Base-by-base conservation (phyloP, 257 asterid species). In the Sherardia arvensis region DNA sequence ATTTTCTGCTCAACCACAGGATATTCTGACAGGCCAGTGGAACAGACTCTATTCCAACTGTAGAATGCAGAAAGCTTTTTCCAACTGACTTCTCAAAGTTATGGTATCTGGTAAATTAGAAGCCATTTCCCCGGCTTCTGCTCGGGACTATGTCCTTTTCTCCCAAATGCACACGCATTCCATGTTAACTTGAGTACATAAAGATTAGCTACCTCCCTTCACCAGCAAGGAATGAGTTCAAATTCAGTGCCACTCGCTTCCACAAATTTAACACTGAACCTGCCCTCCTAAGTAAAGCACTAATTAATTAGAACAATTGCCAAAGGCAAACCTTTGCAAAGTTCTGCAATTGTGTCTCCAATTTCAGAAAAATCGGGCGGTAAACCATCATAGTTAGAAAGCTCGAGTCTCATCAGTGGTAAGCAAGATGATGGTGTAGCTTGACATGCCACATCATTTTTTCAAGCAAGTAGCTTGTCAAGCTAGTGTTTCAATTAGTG, bases 81-180 rank as follows among this genome's bases (percentile, higher is more conserved):
- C 97, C 28, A 92, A 90, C 68, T 89, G 99, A 97, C 95, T 93
- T 75, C 96, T 93, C 74, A 85, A 83, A 75, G 82, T 83, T 69
- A 93, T 93, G 96, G 96, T 84, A 71, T 82, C 92, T 10, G 96
- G 95, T 61, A 82, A 86, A 53, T 70, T 90, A 75, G 99, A 89
- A 75, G 94, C 87, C 55, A 75, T 85, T 64, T 90, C 87, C 73
- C 99, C 99, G 36, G 96, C 97, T 73, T 88, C 97, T 69, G 83
- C 88, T 78, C 79, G 96, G 69, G 96, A 89, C 71, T 90, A 90
- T 76, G 95, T 87, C 26, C 97, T n/a, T n/a, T n/a, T 49, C 71
- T 34, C 53, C 36, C 22, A 48, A 36, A 11, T 65, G n/a, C 30
- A n/a, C 26, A 58, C 0, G 43, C 60, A 4, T 14, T 57, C 15